Conservation (phyloP, 768 basidiomycete species). For the Harrya chromipes region DNA sequence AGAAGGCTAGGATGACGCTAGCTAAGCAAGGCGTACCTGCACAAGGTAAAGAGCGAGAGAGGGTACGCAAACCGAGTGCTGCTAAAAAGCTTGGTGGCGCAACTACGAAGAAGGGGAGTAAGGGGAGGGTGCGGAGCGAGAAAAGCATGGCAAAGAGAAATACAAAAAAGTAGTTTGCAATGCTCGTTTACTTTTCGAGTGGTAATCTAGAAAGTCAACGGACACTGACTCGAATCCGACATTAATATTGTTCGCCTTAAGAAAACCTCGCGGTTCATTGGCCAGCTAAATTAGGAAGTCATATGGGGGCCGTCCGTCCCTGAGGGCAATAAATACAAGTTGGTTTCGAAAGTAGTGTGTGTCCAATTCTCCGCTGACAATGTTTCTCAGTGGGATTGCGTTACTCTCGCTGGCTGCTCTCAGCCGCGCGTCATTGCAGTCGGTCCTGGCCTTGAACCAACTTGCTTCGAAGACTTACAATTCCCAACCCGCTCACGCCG, state of each 20-base stretch:
- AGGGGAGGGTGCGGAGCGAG: conserved; percentile 51
- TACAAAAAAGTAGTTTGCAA: conserved; percentile 46
- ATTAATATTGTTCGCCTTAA: no score
- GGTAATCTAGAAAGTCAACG: no score
- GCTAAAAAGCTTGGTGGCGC: conserved; percentile 20
- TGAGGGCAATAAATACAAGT: no score
- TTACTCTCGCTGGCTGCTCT: conserved; percentile 18
- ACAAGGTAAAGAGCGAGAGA: conserved; percentile 43
- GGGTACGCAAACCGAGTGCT: conserved; percentile 41
- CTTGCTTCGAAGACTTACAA: neutral
- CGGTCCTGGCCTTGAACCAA: conserved; percentile 12
- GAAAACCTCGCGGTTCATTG: no score
- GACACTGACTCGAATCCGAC: no score
- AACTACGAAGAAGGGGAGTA: conserved; percentile 31
- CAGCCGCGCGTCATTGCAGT: conserved; percentile 19
- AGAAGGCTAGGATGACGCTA: conserved; percentile 65
- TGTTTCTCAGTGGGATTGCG: conserved; percentile 12
- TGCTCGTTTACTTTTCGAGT: no score
- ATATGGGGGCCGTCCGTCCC: no score
- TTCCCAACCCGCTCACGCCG: conserved; percentile 4
- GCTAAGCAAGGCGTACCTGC: conserved; percentile 36
- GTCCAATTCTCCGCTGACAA: neutral
- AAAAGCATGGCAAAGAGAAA: conserved; percentile 54
- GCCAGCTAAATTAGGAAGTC: no score
- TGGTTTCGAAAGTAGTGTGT: no score